These are phyloP conservation scores for Begonia peltatifolia DNA, from an alignment of 306 rosid species.

Conservation along the genomic window DNA sequence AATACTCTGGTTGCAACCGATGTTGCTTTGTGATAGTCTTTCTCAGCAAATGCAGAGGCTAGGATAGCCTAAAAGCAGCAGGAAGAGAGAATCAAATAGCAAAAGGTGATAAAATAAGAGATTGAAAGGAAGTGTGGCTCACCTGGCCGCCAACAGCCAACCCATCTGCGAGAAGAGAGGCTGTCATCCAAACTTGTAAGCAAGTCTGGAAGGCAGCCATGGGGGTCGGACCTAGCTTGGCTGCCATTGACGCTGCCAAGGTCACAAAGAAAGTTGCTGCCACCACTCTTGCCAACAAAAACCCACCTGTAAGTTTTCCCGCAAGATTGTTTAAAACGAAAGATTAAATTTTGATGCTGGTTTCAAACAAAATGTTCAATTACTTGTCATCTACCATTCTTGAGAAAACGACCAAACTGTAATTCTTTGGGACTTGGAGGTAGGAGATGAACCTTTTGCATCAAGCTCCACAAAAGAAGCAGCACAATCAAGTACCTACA, in stretches of 20 bases:
- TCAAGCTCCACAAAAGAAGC: conserved; percentile 52
- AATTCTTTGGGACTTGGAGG: conserved; percentile 50
- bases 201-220: conserved; percentile 80
- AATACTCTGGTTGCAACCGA: not conserved
- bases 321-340: too few relatives aligned
- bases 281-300: conserved; percentile 50
- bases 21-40: not conserved
- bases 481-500: conserved; percentile 48
- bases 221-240: conserved; percentile 49
- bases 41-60: not conserved
- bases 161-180: conserved; percentile 72
- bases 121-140: conserved; percentile 1
- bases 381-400: conserved; percentile 21
- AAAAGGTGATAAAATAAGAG: not conserved
- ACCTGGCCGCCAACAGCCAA: conserved; percentile 80
- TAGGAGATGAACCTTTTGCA: conserved; percentile 38
- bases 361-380: too few relatives aligned
- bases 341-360: too few relatives aligned
- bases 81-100: not conserved
- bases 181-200: conserved; percentile 59
- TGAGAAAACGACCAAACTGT: conserved; percentile 48
- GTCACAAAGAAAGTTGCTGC: conserved; percentile 75
- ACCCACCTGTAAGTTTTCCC: conserved; percentile 27
- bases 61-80: not conserved
- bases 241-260: conserved; percentile 60